A percentile compares a stretch with the other conserved stretches of the same genome.
These are phyloP conservation scores for Coemansia sp. DNA, from an alignment of 192 early-diverging fungal genomes.

Conservation along the genomic window DNA sequence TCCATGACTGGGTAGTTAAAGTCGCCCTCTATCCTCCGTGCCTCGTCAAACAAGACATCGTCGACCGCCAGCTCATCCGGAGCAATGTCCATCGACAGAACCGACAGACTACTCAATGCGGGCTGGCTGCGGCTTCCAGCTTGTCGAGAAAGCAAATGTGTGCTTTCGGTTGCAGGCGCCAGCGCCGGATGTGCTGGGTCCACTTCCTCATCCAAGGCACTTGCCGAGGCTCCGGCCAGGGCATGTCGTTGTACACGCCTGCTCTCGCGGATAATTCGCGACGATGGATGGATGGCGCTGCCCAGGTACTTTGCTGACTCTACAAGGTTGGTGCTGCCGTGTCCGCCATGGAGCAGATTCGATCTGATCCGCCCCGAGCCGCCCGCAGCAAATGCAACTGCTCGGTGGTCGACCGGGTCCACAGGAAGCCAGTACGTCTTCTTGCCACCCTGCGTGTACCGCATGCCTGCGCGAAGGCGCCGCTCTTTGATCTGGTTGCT, in stretches of 20 bases:
- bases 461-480: slow-evolving; percentile 50
- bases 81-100: slow-evolving; percentile 35
- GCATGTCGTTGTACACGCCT: slow-evolving; percentile 20
- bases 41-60: slow-evolving; percentile 35
- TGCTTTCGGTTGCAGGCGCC: slow-evolving; percentile 27
- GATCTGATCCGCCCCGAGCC: slow-evolving; percentile 29
- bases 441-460: slow-evolving; percentile 50
- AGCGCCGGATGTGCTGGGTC: too few relatives aligned
- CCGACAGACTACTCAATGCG: slow-evolving; percentile 9
- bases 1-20: slow-evolving; percentile 50
- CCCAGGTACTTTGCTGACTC: slow-evolving; percentile 26
- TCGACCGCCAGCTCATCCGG: slow-evolving; percentile 12
- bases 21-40: slow-evolving; percentile 39
- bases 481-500: slow-evolving; percentile 40
- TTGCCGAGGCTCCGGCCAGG: too few relatives aligned
- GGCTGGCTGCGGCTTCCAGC: too few relatives aligned
- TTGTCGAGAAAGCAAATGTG: slow-evolving; percentile 11
- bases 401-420: slow-evolving; percentile 41
- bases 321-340: slow-evolving; percentile 3
- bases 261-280: slow-evolving; percentile 26
- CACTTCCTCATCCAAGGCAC: too few relatives aligned
- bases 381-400: slow-evolving; percentile 32
- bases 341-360: slow-evolving; percentile 13
- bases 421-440: slow-evolving; percentile 53
- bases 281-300: slow-evolving; percentile 36